Conservation (phyloP, 1,284 basidiomycete species). For the Singerocomus rubriflavus region DNA sequence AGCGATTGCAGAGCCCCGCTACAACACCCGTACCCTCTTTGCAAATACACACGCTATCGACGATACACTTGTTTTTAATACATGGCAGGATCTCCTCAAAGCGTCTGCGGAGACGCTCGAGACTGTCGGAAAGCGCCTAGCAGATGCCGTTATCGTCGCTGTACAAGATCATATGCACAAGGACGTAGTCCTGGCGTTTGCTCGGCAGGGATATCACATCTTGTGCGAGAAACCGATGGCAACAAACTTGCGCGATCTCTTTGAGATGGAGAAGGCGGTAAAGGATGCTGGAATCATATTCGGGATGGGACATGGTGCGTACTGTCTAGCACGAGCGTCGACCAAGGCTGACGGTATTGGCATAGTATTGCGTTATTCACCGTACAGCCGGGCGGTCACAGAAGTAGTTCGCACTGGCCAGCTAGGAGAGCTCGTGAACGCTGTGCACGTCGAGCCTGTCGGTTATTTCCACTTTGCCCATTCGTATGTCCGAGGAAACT, state of each 20-base stretch:
- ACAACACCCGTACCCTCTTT: constrained; percentile 59
- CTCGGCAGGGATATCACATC: constrained; percentile 79
- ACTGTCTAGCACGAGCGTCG: background rate
- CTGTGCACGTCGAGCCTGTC: constrained; percentile 74
- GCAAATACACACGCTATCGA: constrained; percentile 58
- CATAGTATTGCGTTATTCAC: constrained; percentile 82
- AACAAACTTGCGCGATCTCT: constrained; percentile 66
- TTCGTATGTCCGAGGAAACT: constrained; percentile 81
- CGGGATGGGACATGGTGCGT: constrained; percentile 79
- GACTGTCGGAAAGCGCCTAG: constrained; percentile 62
- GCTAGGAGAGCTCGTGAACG: constrained; percentile 76
- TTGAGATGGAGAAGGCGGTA: constrained; percentile 71
- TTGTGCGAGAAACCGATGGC: constrained; percentile 92
- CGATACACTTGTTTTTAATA: constrained; percentile 59
- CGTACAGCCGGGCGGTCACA: constrained; percentile 71
- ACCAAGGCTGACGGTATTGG: constrained; percentile 1
- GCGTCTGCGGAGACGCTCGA: constrained; percentile 65
- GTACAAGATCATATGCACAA: constrained; percentile 78
- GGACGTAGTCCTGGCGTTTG: constrained; percentile 71
- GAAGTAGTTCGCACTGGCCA: constrained; percentile 66
- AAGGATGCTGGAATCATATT: constrained; percentile 70
- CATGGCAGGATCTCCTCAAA: constrained; percentile 69
- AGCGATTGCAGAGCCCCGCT: constrained; percentile 79
- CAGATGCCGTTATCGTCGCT: constrained; percentile 75
- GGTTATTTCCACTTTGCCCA: constrained; percentile 84